These are phyloP conservation scores for Auriscalpium orientale DNA, from an alignment of 768 basidiomycete genomes.

Conservation along the genomic window DNA sequence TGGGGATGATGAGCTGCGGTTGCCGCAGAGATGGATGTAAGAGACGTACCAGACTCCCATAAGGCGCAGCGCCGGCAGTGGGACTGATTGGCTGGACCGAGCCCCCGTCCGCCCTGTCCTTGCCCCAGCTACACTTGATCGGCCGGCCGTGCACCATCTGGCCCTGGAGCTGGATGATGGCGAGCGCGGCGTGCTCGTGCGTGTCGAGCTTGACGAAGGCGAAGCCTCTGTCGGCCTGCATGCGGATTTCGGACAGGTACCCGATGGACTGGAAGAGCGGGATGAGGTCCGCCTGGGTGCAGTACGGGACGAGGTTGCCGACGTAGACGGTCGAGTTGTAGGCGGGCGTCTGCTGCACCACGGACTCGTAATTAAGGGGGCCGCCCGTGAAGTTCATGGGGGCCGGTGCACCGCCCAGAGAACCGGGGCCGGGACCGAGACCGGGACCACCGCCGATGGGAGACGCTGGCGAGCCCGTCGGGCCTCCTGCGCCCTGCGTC, in stretches of 20 bases:
- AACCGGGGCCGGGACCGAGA: conserved; percentile 18
- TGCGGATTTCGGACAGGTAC: conserved; percentile 96
- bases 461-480: conserved; percentile 3
- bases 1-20: conserved; percentile 1
- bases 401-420: conserved; percentile 59
- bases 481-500: conserved; percentile 58
- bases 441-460: conserved; percentile 5
- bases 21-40: not conserved
- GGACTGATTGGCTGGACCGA: conserved; percentile 55
- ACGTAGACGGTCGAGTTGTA: conserved; percentile 98
- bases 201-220: conserved; percentile 99
- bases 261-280: conserved; percentile 98
- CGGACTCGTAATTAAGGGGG: conserved; percentile 87
- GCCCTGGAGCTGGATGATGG: conserved; percentile 94
- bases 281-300: conserved; percentile 94
- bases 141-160: conserved; percentile 96
- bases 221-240: conserved; percentile 98
- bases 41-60: conserved; percentile 68
- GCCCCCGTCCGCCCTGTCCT: conserved; percentile 78
- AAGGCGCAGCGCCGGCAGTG: conserved; percentile 50
- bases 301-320: conserved; percentile 96
- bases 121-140: conserved; percentile 99
- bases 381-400: conserved; percentile 89
- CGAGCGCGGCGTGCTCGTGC: conserved; percentile 97
- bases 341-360: conserved; percentile 86